phyloP scores from a whole-genome alignment of 345 rosid genomes.

The Eucalyptus polybractea region DNA sequence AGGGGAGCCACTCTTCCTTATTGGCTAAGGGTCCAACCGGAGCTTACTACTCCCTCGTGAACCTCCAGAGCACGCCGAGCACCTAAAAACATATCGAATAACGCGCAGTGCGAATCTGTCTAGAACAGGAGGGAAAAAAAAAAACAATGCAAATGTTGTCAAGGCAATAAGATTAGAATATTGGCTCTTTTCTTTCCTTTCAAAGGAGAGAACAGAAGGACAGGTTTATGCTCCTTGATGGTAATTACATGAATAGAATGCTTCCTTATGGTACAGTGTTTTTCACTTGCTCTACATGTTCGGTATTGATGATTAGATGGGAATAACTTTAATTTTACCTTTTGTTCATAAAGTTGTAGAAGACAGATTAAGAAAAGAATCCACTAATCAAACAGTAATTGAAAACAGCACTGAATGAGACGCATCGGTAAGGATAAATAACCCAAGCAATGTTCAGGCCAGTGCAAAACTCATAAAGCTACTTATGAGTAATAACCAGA shows the following conservation, averaged over 20 bases:
- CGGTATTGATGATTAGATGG: not conserved
- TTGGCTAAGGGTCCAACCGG: slow-evolving; percentile 34
- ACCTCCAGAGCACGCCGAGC: slow-evolving; percentile 12
- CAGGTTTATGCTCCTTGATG: not conserved
- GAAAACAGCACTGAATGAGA: not conserved
- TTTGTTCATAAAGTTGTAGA: not conserved
- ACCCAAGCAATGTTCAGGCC: not conserved
- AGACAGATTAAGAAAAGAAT: not conserved
- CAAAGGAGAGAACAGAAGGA: not conserved
- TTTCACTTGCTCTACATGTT: not conserved
- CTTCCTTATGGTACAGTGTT: not conserved
- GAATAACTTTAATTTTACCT: not conserved
- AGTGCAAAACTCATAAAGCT: not conserved
- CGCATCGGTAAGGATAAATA: not conserved
- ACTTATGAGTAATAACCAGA: not conserved
- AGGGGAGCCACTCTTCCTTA: slow-evolving; percentile 51
- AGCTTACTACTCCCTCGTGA: slow-evolving; percentile 50
- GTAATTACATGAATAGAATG: not conserved
- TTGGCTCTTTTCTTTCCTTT: not conserved
- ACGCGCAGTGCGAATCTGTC: not conserved
- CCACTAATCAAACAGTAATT: not conserved
- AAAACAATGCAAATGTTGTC: not conserved
- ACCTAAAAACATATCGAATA: not conserved
- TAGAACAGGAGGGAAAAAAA: not conserved
- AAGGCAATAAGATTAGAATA: not conserved